Evolutionary conservation across 768 basidiomycete genomes (phyloP).

Genomic region (Termitomyces sp.): DNA sequence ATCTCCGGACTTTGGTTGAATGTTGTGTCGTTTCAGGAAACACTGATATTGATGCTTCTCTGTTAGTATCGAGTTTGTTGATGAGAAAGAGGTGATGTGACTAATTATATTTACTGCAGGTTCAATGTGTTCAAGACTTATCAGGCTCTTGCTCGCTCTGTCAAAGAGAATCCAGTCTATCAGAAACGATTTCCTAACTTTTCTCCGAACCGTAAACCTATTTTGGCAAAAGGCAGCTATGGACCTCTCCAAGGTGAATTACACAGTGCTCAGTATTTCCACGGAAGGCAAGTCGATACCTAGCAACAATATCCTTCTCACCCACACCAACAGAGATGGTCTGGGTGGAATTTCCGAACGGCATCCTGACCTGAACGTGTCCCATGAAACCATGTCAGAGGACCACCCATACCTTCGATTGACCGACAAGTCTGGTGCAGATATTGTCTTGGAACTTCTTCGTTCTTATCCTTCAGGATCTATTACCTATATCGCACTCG

Average conservation of each 20-base stretch:
- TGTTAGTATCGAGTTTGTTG: constrained; percentile 45
- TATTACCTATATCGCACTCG: constrained; percentile 68
- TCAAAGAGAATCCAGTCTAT: constrained; percentile 50
- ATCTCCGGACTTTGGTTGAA: not conserved
- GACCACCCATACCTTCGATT: constrained; percentile 41
- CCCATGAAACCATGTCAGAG: constrained; percentile 10
- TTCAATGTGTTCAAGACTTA: constrained; percentile 74
- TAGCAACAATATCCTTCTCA: not conserved
- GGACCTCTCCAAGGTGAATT: constrained; percentile 66
- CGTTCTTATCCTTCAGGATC: constrained; percentile 41
- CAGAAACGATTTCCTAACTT: constrained; percentile 58
- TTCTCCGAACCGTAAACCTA: constrained; percentile 40
- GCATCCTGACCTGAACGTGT: constrained; percentile 58
- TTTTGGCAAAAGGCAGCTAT: constrained; percentile 58
- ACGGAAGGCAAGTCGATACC: constrained; percentile 51
- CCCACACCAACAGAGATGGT: constrained; percentile 50
- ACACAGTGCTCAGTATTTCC: constrained; percentile 81
- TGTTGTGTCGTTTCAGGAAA: constrained; percentile 47
- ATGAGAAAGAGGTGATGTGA: not conserved
- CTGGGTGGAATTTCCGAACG: constrained; percentile 51
- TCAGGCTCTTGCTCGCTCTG: constrained; percentile 54
- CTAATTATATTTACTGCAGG: constrained; percentile 27
- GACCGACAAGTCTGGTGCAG: constrained; percentile 39
- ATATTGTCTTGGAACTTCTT: constrained; percentile 53
- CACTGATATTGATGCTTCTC: constrained; percentile 54